These are phyloP conservation scores for Artemisia annua DNA, from an alignment of 129 eudicot species.

Conservation along the genomic window DNA sequence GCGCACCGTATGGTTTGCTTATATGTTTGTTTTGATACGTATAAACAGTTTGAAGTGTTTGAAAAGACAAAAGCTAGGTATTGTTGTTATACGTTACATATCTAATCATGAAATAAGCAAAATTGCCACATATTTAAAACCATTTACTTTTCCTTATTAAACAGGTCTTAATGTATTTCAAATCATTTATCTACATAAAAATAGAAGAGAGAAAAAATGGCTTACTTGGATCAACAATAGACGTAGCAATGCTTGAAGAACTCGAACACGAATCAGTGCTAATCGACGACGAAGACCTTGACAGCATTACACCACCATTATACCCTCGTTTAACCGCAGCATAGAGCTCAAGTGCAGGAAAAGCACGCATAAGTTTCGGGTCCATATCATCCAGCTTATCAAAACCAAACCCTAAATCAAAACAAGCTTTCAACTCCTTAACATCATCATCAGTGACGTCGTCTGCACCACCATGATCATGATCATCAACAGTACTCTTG, in stretches of 20 bases:
- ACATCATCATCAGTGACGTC: slow-evolving; percentile 55
- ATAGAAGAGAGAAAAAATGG: not conserved
- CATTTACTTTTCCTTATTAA: no score
- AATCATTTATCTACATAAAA: no score
- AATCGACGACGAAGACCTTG: slow-evolving; percentile 43
- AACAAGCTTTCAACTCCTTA: slow-evolving; percentile 75
- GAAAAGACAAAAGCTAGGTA: no score
- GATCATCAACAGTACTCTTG: slow-evolving; percentile 34
- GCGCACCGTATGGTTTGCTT: no score
- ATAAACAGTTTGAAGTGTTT: no score
- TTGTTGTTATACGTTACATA: no score
- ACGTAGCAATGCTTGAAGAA: slow-evolving; percentile 14
- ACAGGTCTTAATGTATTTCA: no score
- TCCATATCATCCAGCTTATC: slow-evolving; percentile 49
- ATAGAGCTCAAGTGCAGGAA: slow-evolving; percentile 79
- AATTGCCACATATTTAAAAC: no score
- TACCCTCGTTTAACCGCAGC: slow-evolving; percentile 55
- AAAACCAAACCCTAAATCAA: slow-evolving; percentile 77
- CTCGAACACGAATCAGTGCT: slow-evolving; percentile 36
- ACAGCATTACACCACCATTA: slow-evolving; percentile 26
- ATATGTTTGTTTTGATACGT: no score
- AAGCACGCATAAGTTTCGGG: slow-evolving; percentile 54
- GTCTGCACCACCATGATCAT: not conserved
- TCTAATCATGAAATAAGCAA: no score
- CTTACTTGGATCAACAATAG: slow-evolving; percentile 53